phyloP scores from a whole-genome alignment of 1,284 basidiomycete genomes.

The Lignosus rhinocerotis region DNA sequence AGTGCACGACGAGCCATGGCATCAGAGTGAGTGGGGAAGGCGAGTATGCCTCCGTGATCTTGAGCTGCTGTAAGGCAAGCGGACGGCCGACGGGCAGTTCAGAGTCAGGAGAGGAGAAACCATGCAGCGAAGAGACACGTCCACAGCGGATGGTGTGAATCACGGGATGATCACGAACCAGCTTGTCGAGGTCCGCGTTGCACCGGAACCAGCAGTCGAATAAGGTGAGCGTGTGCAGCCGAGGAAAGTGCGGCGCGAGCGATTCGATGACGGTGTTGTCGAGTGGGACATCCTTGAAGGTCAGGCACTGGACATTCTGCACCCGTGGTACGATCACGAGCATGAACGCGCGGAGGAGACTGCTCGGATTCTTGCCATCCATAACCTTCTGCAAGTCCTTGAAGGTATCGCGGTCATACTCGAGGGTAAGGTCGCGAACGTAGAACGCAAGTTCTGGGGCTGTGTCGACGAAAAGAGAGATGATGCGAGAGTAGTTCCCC shows the following conservation, averaged over 20 bases:
- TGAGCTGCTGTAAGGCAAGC: slow-evolving; percentile 12
- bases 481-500: slow-evolving; percentile 5
- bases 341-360: slow-evolving; percentile 9
- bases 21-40: slow-evolving; percentile 18
- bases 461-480: slow-evolving; percentile 5
- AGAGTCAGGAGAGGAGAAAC: neutral
- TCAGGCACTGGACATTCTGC: slow-evolving; percentile 9
- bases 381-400: slow-evolving; percentile 3
- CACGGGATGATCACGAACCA: slow-evolving; percentile 12
- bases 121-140: slow-evolving; percentile 15
- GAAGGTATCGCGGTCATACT: slow-evolving; percentile 1
- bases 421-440: slow-evolving; percentile 17
- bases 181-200: slow-evolving; percentile 14
- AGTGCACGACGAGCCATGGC: slow-evolving; percentile 17
- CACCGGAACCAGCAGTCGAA: slow-evolving; percentile 23
- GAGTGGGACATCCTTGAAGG: slow-evolving; percentile 16
- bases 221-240: slow-evolving; percentile 10
- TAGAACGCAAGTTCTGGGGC: slow-evolving; percentile 5
- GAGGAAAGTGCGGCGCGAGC: slow-evolving; percentile 12
- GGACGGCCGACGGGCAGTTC: neutral
- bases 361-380: neutral
- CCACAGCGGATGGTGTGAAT: slow-evolving; percentile 18
- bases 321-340: slow-evolving; percentile 11
- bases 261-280: slow-evolving; percentile 6
- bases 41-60: slow-evolving; percentile 21